These are phyloP conservation scores for Apiotrichum domesticum DNA, from an alignment of 1,284 basidiomycete genomes.

Conservation along the genomic window DNA sequence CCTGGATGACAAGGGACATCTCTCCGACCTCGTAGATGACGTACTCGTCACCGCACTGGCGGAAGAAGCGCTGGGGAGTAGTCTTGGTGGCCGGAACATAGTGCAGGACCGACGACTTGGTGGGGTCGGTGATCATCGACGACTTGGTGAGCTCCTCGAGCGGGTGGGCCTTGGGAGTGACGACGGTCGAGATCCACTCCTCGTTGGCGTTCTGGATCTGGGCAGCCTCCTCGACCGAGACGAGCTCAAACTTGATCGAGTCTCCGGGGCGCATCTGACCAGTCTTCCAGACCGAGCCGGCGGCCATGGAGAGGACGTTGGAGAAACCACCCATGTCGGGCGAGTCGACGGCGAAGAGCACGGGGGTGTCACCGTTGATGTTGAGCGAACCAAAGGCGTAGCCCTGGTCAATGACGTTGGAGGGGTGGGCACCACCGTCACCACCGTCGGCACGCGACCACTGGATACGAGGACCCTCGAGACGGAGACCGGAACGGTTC, in stretches of 20 bases:
- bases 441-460: constrained; percentile 62
- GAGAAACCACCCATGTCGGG: constrained; percentile 29
- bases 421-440: constrained; percentile 65
- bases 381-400: constrained; percentile 58
- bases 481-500: constrained; percentile 42
- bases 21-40: constrained; percentile 58
- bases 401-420: constrained; percentile 64
- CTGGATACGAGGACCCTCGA: constrained; percentile 50
- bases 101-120: constrained; percentile 11
- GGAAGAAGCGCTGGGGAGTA: constrained; percentile 12
- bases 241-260: constrained; percentile 44
- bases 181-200: constrained; percentile 7
- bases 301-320: constrained; percentile 15
- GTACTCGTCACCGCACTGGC: constrained; percentile 55
- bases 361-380: constrained; percentile 66
- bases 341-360: constrained; percentile 43
- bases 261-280: constrained; percentile 40
- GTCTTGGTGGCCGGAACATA: constrained; percentile 5
- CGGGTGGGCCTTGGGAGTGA: constrained; percentile 2
- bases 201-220: constrained; percentile 10
- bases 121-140: constrained; percentile 8
- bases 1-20: constrained; percentile 52
- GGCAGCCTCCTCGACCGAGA: constrained; percentile 42
- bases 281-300: constrained; percentile 26
- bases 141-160: constrained; percentile 9